Base-by-base conservation (phyloP, 2,329 filamentous ascomycete genomes). In the Leptographium lundbergii region DNA sequence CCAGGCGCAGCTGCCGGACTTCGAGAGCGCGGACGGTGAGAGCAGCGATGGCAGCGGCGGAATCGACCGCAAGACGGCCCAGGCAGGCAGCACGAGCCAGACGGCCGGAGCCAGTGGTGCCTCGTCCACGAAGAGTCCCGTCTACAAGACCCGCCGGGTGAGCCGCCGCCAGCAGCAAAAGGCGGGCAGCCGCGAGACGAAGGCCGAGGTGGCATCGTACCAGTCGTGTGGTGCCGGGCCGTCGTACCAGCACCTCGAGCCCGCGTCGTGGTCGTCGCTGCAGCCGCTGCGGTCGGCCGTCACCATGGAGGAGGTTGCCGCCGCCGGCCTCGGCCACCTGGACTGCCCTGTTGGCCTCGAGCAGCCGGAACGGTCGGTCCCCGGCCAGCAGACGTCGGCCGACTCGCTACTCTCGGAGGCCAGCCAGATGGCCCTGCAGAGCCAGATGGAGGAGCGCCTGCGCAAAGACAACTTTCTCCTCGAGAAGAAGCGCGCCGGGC, bases 401-500 rank as follows among this genome's bases (percentile, higher is more conserved):
- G 2, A 6, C 6, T 14, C 24, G 22, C 47, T 6, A 4, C 47
- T 51, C 25, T 51, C 48, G 24, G 48, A 51, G 5, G 48, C 13
- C 1, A 29, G 17, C 25, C 25, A 51, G 4, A 14, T 42, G 42
- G 22, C 53, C 9, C 32, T 48, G 29, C 39, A 60, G 51, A 51
- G 22, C n/a, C 34, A 54, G 36, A 22, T 57, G 3, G 59, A 60
- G 19, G 61, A 61, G 17, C 60, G 60, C 34, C 14, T 50, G 66
- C 24, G 56, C 57, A 74, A 74, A 65, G 77, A 82, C 64, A 67
- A 74, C 3, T 77, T 76, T 50, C 73, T 88, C 1, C 68, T 87
- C 19, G 66, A 74, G n/a, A 73, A 76, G 27, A 84, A 82, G 67
- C 66, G 69, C 9, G 68, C 73, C 1, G 85, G 85, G 3, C 72